Base-by-base conservation (phyloP, 768 basidiomycete species). In the Psilocybe cubensis region DNA sequence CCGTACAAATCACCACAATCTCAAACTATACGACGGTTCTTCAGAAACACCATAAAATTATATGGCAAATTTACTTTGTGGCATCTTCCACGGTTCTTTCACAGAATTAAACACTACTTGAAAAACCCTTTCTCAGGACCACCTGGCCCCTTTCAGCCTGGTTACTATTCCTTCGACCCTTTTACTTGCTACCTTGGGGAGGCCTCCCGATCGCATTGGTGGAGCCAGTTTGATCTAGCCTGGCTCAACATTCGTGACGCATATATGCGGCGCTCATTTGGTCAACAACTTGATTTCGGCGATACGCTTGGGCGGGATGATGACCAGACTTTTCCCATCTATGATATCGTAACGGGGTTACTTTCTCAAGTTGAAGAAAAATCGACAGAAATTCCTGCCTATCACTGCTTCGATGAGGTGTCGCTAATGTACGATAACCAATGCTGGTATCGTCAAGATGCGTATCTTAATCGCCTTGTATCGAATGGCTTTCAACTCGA, bases 1-100 rank as follows among this genome's bases (percentile, higher is more conserved):
- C 49, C 56, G 12, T 58, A 58, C 28, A 58, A 58, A 46, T 58
- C 56, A 23, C 50, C 56, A 3, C 54, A 55, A 46, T 52, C 40
- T 9, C 51, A 41, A 18, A 28, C 41, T 18, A 23, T 20, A 11
- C 35, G 51, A 41, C 23, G 11, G 10, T 42, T 12, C 31, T 12
- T n/a, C n/a, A n/a, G n/a, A n/a, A n/a, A n/a, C n/a, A n/a, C n/a
- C n/a, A n/a, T n/a, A n/a, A n/a, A n/a, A n/a, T n/a, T n/a, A n/a
- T n/a, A n/a, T n/a, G n/a, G n/a, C n/a, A n/a, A n/a, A n/a, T n/a
- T n/a, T n/a, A n/a, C n/a, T n/a, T n/a, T n/a, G n/a, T n/a, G n/a
- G n/a, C 14, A 24, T 48, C 18, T 25, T 12, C 46, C 27, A 18
- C 9, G n/a, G 2, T 24, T 29, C 14, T 4, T 48, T 28, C 17